Percentiles rank a stretch among this genome's conserved stretches.
Conservation (phyloP, 2,329 filamentous ascomycete genomes). For the Hymenoscyphus fraxineus region DNA sequence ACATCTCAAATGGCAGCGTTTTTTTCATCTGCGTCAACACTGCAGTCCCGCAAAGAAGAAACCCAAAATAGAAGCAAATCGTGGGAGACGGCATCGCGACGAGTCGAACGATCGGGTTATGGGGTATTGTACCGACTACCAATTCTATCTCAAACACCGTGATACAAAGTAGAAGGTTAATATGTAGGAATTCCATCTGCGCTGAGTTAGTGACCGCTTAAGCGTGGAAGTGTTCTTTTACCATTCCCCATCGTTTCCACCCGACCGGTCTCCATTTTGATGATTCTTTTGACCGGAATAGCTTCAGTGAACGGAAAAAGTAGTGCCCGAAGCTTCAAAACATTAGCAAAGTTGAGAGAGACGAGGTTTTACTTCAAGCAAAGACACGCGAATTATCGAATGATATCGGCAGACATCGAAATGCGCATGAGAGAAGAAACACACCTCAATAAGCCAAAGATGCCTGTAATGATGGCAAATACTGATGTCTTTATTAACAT, state of each 20-base stretch:
- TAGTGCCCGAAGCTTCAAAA: constrained; percentile 39
- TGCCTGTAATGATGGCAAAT: constrained; percentile 28
- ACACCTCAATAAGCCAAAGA: constrained; percentile 51
- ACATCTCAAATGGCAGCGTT: constrained; percentile 30
- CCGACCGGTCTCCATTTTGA: constrained; percentile 27
- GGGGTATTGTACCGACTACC: constrained; percentile 24
- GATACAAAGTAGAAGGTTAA: constrained; percentile 28
- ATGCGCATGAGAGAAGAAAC: constrained; percentile 64
- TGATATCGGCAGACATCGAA: constrained; percentile 71
- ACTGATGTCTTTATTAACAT: constrained; percentile 11
- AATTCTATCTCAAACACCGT: constrained; percentile 29
- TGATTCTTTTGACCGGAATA: constrained; percentile 23
- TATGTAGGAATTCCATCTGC: constrained; percentile 24
- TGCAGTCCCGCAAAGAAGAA: constrained; percentile 23
- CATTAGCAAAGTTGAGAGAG: constrained; percentile 58
- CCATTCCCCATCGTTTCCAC: constrained; percentile 31
- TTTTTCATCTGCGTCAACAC: constrained; percentile 22
- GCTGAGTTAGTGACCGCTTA: not conserved
- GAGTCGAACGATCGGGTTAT: constrained; percentile 25
- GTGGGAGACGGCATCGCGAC: constrained; percentile 30
- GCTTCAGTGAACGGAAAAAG: constrained; percentile 24
- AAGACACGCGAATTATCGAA: constrained; percentile 70
- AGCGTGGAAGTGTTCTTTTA: not conserved
- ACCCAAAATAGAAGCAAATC: constrained; percentile 28
- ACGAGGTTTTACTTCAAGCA: constrained; percentile 69